Conservation (phyloP, 179 eudicot genomes). For the Beta corolliflora region DNA sequence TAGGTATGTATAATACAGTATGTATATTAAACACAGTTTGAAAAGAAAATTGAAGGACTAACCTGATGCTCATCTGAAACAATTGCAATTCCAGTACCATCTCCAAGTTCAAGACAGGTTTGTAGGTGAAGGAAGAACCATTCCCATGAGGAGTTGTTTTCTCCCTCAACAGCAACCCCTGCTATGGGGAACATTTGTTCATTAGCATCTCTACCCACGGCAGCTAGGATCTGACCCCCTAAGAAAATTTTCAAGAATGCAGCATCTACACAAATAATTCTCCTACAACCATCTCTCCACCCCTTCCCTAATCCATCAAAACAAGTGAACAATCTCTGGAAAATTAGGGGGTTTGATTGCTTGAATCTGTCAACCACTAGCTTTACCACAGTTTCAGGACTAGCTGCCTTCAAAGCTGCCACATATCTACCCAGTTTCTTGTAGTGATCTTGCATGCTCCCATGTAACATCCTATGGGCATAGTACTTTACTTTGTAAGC, state of each 20-base stretch:
- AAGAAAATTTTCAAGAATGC: neutral
- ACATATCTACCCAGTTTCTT: neutral
- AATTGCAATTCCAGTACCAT: neutral
- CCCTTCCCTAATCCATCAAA: neutral
- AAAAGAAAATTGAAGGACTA: too few relatives aligned
- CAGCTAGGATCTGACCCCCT: neutral
- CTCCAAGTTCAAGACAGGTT: neutral
- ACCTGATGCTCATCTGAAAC: conserved; percentile 13
- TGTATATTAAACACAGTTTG: neutral
- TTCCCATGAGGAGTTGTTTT: neutral
- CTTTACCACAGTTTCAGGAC: neutral
- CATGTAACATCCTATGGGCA: neutral
- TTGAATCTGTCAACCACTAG: neutral
- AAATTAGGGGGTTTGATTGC: neutral
- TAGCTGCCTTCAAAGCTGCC: neutral
- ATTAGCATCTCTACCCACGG: neutral
- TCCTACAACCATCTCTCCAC: neutral
- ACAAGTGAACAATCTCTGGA: neutral
- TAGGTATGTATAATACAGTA: too few relatives aligned
- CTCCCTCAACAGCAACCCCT: neutral
- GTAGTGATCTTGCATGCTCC: conserved; percentile 11
- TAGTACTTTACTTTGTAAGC: conserved; percentile 14
- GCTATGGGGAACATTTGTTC: too few relatives aligned
- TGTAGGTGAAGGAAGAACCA: conserved; percentile 2
- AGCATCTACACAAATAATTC: neutral